phyloP scores from a whole-genome alignment of 2,329 filamentous ascomycete genomes.

The Cytospora mali region DNA sequence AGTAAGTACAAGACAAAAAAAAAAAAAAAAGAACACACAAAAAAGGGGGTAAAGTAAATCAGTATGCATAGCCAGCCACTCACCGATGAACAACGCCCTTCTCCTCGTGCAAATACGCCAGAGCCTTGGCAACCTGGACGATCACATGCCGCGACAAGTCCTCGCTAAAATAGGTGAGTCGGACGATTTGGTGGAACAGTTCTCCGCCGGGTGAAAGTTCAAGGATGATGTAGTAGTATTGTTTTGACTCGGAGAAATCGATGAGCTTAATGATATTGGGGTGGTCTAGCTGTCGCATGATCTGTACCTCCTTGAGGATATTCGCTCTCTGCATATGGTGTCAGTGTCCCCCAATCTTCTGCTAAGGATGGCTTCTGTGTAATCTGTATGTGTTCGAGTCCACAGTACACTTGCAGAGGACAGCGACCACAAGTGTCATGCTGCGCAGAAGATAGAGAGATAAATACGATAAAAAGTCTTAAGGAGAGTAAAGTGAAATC shows the following conservation, averaged over 20 bases:
- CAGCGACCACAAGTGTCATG: conserved; percentile 27
- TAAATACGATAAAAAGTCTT: conserved; percentile 33
- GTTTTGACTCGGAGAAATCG: conserved; percentile 88
- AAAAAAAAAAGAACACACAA: too few species aligned
- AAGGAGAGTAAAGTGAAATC: conserved; percentile 41
- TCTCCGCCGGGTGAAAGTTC: conserved; percentile 95
- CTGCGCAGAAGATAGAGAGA: conserved; percentile 34
- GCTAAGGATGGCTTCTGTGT: not conserved
- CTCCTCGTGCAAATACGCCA: conserved; percentile 93
- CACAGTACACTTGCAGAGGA: conserved; percentile 30
- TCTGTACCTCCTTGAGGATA: conserved; percentile 97
- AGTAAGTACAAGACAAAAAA: not conserved
- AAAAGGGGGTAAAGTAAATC: too few species aligned
- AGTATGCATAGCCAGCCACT: conserved; percentile 37
- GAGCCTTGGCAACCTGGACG: conserved; percentile 87
- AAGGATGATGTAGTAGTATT: conserved; percentile 97
- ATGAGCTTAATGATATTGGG: conserved; percentile 94
- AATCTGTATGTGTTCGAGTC: not conserved
- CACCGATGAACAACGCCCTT: conserved; percentile 97
- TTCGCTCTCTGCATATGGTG: conserved; percentile 74
- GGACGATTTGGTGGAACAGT: conserved; percentile 97
- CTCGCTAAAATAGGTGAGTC: conserved; percentile 97
- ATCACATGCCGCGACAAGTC: conserved; percentile 94
- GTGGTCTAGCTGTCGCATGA: conserved; percentile 96
- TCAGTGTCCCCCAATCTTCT: conserved; percentile 33